Percentiles rank a stretch among this genome's conserved stretches.
These are phyloP conservation scores for Phellinidium pouzarii DNA, from an alignment of 1,284 basidiomycete species.

Conservation along the genomic window DNA sequence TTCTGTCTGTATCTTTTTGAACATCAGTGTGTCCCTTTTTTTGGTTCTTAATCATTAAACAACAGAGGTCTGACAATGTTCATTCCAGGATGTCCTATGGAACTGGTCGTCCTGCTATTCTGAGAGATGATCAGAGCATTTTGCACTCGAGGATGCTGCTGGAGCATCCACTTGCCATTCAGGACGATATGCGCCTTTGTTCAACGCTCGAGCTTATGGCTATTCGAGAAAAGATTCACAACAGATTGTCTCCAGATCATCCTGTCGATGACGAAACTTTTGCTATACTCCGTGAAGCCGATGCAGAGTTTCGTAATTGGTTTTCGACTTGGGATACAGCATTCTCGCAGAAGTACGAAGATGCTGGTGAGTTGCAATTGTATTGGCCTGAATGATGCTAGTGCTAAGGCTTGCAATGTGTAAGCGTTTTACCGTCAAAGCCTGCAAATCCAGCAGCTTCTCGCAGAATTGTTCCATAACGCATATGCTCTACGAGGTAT, in stretches of 20 bases:
- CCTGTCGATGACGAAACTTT: conserved; percentile 65
- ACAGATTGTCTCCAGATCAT: conserved; percentile 61
- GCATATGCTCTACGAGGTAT: conserved; percentile 72
- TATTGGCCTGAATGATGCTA: neutral
- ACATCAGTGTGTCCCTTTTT: conserved; percentile 63
- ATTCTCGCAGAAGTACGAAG: conserved; percentile 76
- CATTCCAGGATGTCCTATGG: conserved; percentile 76
- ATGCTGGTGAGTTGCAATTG: conserved; percentile 49
- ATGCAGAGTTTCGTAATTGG: conserved; percentile 65
- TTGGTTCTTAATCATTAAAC: neutral
- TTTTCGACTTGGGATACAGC: conserved; percentile 70
- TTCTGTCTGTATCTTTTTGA: conserved; percentile 89
- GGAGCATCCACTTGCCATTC: conserved; percentile 81
- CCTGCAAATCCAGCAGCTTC: conserved; percentile 71
- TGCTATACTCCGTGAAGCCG: conserved; percentile 53
- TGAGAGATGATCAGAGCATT: conserved; percentile 88
- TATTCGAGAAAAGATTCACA: conserved; percentile 71
- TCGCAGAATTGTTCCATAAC: conserved; percentile 76
- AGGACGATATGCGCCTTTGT: conserved; percentile 91
- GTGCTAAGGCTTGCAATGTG: conserved; percentile 14
- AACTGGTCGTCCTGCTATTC: conserved; percentile 84
- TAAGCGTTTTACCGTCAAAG: conserved; percentile 78
- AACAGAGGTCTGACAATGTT: conserved; percentile 7
- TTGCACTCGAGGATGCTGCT: conserved; percentile 75
- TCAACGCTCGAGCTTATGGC: conserved; percentile 85